Evolutionary conservation across 805 yeast species (phyloP).

Genomic region (Candida argentea): DNA sequence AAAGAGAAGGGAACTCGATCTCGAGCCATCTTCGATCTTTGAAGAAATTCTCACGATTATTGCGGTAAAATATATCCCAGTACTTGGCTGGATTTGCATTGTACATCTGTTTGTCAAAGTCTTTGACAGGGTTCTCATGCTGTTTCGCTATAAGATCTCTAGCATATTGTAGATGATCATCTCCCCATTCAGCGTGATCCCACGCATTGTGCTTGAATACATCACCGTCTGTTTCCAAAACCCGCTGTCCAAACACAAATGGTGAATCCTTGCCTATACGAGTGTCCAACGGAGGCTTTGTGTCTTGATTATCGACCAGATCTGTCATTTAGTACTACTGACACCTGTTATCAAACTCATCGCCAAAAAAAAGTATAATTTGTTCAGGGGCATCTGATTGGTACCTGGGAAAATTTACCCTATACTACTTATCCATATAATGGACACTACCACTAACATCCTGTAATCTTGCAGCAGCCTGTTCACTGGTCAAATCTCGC

Average conservation of each 20-base stretch:
- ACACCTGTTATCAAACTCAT: slow-evolving; percentile 1
- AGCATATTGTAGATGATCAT: slow-evolving; percentile 72
- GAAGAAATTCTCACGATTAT: slow-evolving; percentile 88
- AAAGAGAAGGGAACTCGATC: slow-evolving; percentile 83
- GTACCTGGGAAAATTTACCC: too few species aligned
- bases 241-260: slow-evolving; percentile 85
- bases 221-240: slow-evolving; percentile 57
- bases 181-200: slow-evolving; percentile 98
- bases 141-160: slow-evolving; percentile 66
- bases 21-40: slow-evolving; percentile 95
- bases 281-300: slow-evolving; percentile 36
- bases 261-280: slow-evolving; percentile 82
- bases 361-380: background rate
- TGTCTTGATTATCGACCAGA: slow-evolving; percentile 1
- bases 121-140: slow-evolving; percentile 74
- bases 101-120: slow-evolving; percentile 68
- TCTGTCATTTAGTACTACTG: too few species aligned
- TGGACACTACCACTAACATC: slow-evolving; percentile 30
- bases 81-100: slow-evolving; percentile 84
- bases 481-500: slow-evolving; percentile 57
- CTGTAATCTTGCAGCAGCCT: slow-evolving; percentile 49
- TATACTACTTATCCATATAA: slow-evolving; percentile 8
- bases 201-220: slow-evolving; percentile 92
- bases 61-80: slow-evolving; percentile 91
- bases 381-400: too few species aligned